Percentiles rank a stretch among this genome's conserved stretches.
Evolutionary conservation across 2,329 filamentous ascomycete genomes (phyloP).

Genomic region (Sporothrix pseudoabietina): DNA sequence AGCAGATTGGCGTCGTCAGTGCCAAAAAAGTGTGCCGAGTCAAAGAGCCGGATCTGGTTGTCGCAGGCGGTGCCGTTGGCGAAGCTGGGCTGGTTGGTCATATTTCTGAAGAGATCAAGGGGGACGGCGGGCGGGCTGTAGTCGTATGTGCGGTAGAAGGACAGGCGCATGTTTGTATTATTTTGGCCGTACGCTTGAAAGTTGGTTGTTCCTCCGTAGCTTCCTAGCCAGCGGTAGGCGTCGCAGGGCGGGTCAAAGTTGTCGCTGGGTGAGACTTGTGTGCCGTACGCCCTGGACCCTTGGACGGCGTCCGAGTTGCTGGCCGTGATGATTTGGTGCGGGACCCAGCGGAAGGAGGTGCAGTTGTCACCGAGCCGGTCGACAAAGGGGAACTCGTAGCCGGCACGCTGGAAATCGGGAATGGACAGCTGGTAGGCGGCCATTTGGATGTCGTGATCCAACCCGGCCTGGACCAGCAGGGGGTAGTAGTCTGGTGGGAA

Average conservation of each 20-base stretch:
- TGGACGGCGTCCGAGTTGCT: conserved; percentile 47
- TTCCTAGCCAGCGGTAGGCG: conserved; percentile 45
- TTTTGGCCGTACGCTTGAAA: neutral
- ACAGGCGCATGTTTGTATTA: neutral
- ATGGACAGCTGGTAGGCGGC: conserved; percentile 45
- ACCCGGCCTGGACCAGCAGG: conserved; percentile 52
- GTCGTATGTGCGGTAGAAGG: conserved; percentile 24
- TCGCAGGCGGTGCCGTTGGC: conserved; percentile 50
- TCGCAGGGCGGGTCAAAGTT: conserved; percentile 53
- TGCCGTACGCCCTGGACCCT: conserved; percentile 51
- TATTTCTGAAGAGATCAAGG: conserved; percentile 50
- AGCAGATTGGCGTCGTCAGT: conserved; percentile 29
- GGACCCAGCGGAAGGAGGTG: conserved; percentile 55
- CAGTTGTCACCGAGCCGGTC: conserved; percentile 54
- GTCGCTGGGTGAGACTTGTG: conserved; percentile 45
- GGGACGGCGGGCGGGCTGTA: conserved; percentile 40
- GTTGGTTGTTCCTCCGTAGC: neutral
- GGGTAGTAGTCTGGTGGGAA: conserved; percentile 53
- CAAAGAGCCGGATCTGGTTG: conserved; percentile 44
- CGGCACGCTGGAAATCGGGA: conserved; percentile 52
- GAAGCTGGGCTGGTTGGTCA: conserved; percentile 60
- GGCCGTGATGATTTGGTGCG: conserved; percentile 51
- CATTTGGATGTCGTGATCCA: conserved; percentile 55
- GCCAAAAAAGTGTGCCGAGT: conserved; percentile 38
- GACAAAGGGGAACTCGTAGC: conserved; percentile 59